Evolutionary conservation across 176 grass and related monocot species (phyloP).

Genomic region (Avena insularis): DNA sequence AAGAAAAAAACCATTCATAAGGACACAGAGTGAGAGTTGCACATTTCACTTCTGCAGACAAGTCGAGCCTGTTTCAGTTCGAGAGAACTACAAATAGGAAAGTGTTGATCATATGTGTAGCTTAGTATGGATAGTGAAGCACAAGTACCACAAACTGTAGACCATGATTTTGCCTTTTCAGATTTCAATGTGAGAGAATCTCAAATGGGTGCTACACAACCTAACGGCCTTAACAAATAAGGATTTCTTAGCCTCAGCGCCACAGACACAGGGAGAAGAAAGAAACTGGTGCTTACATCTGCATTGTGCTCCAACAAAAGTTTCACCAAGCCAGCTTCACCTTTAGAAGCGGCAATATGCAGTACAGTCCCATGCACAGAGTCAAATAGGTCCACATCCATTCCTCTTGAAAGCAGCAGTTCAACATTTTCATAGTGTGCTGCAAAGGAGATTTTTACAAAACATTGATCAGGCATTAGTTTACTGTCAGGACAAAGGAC

Average conservation of each 20-base stretch:
- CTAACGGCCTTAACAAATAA: not conserved
- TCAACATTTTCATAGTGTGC: not conserved
- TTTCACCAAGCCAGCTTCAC: not conserved
- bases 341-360: not conserved
- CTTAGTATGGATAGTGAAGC: not conserved
- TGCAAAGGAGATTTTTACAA: not conserved
- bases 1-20: not conserved
- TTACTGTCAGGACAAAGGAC: not conserved
- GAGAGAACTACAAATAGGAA: not conserved
- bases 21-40: not conserved
- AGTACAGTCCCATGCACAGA: not conserved
- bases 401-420: conserved; percentile 10
- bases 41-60: not conserved
- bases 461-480: not conserved
- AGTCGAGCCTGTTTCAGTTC: not conserved
- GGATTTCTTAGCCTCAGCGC: not conserved
- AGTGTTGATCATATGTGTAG: not conserved
- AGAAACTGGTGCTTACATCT: not conserved
- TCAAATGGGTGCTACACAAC: not conserved
- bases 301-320: conserved; percentile 7
- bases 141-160: not conserved
- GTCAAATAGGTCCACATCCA: not conserved
- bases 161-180: not conserved
- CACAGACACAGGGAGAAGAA: not conserved
- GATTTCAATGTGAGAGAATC: not conserved